Percentiles rank a stretch among this genome's conserved stretches.
These are phyloP conservation scores for Sporobolomyces phaffii DNA, from an alignment of 768 basidiomycete species.

Conservation along the genomic window DNA sequence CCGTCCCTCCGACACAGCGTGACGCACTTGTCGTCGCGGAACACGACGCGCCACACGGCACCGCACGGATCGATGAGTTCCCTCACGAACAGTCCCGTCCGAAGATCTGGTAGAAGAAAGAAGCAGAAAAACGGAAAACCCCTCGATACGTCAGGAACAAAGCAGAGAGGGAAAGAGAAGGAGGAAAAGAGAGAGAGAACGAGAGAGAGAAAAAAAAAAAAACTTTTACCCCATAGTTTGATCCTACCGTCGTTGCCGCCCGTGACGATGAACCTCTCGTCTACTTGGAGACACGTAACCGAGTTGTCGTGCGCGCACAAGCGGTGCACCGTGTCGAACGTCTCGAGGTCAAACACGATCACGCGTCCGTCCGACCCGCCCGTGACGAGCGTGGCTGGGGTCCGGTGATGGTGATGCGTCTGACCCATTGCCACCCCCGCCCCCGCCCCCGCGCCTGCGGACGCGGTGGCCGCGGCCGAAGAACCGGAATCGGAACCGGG, in stretches of 20 bases:
- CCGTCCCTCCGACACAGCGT: slow-evolving; percentile 73
- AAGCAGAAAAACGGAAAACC: no score
- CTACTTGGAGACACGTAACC: slow-evolving; percentile 82
- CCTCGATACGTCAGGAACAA: no score
- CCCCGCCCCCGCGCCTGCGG: no score
- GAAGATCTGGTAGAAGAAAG: slow-evolving; percentile 44
- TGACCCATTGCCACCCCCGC: no score
- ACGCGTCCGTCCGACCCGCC: slow-evolving; percentile 85
- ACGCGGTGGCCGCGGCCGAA: no score
- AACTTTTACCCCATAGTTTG: slow-evolving; percentile 47
- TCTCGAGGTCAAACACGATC: slow-evolving; percentile 59
- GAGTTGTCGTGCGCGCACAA: slow-evolving; percentile 81
- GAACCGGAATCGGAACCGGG: no score
- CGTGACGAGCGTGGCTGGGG: slow-evolving; percentile 57
- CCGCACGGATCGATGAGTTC: slow-evolving; percentile 73
- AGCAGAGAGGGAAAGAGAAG: no score
- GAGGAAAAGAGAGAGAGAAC: not conserved
- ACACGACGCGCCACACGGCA: slow-evolving; percentile 76
- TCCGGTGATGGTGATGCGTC: not conserved
- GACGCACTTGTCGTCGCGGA: slow-evolving; percentile 65
- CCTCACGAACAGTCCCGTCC: slow-evolving; percentile 63
- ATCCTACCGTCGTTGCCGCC: slow-evolving; percentile 48
- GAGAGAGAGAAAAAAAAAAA: no score
- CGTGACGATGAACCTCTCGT: slow-evolving; percentile 61
- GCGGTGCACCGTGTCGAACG: slow-evolving; percentile 50